These are phyloP conservation scores for Lactifluus piperatus DNA, from an alignment of 768 basidiomycete genomes.

Conservation along the genomic window DNA sequence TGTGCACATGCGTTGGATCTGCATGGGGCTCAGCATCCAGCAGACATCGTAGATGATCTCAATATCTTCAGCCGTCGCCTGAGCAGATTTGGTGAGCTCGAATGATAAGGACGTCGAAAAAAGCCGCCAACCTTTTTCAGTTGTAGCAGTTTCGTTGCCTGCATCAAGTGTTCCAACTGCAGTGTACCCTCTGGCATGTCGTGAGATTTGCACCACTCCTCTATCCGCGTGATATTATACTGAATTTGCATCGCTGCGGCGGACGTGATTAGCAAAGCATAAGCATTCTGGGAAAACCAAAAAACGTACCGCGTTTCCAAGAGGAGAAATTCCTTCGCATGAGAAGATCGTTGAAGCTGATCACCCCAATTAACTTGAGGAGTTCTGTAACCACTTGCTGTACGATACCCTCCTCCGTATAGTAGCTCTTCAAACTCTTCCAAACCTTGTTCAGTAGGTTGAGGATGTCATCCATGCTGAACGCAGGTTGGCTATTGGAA, in stretches of 20 bases:
- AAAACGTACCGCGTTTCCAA: constrained; percentile 90
- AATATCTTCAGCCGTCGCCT: constrained; percentile 92
- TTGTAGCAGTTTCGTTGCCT: constrained; percentile 96
- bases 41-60: constrained; percentile 99
- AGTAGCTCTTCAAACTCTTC: constrained; percentile 97
- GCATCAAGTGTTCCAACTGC: constrained; percentile 98
- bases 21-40: constrained; percentile 99
- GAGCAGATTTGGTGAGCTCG: not conserved
- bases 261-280: not conserved
- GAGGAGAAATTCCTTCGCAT: constrained; percentile 99
- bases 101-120: not conserved
- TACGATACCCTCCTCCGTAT: constrained; percentile 94
- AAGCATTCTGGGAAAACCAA: not conserved
- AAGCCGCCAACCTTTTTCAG: constrained; percentile 74
- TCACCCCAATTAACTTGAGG: constrained; percentile 90
- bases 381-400: constrained; percentile 94
- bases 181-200: constrained; percentile 98
- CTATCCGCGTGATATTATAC: constrained; percentile 95
- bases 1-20: constrained; percentile 98
- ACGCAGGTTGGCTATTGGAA: constrained; percentile 81
- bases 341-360: constrained; percentile 94
- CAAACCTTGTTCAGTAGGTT: constrained; percentile 96
- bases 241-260: constrained; percentile 96
- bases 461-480: constrained; percentile 96
- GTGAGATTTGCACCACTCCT: constrained; percentile 99